Evolutionary conservation across 1,284 basidiomycete species (phyloP).

Genomic region (Porodaedalea pini): DNA sequence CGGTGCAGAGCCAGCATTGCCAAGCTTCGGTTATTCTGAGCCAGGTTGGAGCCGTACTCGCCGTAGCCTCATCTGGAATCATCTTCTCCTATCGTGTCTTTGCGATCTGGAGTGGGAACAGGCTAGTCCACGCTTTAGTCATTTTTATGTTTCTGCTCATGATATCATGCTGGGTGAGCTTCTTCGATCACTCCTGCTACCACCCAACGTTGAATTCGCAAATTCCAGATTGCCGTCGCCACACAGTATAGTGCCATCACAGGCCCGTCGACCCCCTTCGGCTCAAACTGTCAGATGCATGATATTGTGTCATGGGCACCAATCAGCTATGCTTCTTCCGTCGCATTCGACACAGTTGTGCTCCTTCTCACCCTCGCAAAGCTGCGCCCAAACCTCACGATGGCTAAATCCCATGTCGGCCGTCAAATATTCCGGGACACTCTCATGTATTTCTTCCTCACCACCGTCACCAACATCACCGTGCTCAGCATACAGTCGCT

Average conservation of each 20-base stretch:
- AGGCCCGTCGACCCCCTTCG: slow-evolving; percentile 19
- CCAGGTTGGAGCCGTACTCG: slow-evolving; percentile 18
- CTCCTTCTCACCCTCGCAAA: slow-evolving; percentile 29
- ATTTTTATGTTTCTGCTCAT: too few relatives aligned
- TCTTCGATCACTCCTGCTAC: too few relatives aligned
- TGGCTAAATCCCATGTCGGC: slow-evolving; percentile 23
- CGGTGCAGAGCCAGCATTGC: slow-evolving; percentile 22
- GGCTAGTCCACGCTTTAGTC: neutral
- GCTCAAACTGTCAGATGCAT: slow-evolving; percentile 22
- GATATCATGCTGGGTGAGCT: too few relatives aligned
- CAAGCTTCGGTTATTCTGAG: slow-evolving; percentile 16
- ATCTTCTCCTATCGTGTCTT: slow-evolving; percentile 22
- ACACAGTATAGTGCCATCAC: slow-evolving; percentile 20
- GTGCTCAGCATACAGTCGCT: slow-evolving; percentile 31
- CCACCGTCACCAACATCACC: slow-evolving; percentile 29
- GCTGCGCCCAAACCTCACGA: slow-evolving; percentile 26
- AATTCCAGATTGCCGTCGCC: slow-evolving; percentile 20
- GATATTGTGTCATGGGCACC: slow-evolving; percentile 22
- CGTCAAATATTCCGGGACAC: slow-evolving; percentile 28
- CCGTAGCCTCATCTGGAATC: slow-evolving; percentile 21
- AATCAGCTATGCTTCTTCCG: slow-evolving; percentile 21
- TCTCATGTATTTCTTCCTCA: slow-evolving; percentile 28
- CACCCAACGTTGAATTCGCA: too few relatives aligned
- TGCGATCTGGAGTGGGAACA: slow-evolving; percentile 22
- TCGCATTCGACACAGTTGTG: slow-evolving; percentile 30